Conservation (phyloP, 208 protist genomes). For the Acanthamoeba lenticulata region DNA sequence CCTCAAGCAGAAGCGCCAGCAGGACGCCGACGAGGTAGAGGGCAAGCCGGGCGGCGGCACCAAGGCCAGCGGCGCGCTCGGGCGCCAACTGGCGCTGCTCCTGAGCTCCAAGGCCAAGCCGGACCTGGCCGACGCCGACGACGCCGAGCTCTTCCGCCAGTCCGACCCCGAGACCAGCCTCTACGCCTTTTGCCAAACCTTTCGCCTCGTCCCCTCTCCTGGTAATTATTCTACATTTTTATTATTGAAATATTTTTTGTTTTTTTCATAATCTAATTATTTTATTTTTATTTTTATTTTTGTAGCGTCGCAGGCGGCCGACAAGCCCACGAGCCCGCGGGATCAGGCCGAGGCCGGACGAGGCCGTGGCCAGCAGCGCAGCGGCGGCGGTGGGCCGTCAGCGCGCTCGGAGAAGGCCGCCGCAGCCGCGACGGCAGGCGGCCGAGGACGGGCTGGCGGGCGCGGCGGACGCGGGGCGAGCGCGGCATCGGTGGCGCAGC, state of each 20-base stretch:
- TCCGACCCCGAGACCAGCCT: not conserved
- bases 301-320: no score
- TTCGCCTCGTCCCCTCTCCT: not conserved
- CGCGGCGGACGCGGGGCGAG: not conserved
- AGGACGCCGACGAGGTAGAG: not conserved
- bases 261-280: not conserved
- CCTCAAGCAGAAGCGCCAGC: not conserved
- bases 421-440: not conserved
- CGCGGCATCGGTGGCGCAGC: not conserved
- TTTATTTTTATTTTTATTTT: no score
- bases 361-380: no score
- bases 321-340: no score
- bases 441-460: not conserved
- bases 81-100: not conserved
- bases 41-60: no score
- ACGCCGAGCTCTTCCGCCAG: not conserved
- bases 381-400: no score
- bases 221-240: no score
- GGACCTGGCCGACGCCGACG: not conserved
- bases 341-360: no score
- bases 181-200: constrained; percentile 38
- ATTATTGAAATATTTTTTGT: no score
- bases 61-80: not conserved
- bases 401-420: not conserved
- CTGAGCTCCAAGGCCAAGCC: not conserved